phyloP scores from a whole-genome alignment of 805 yeast species.

The Danielia oregonensis region DNA sequence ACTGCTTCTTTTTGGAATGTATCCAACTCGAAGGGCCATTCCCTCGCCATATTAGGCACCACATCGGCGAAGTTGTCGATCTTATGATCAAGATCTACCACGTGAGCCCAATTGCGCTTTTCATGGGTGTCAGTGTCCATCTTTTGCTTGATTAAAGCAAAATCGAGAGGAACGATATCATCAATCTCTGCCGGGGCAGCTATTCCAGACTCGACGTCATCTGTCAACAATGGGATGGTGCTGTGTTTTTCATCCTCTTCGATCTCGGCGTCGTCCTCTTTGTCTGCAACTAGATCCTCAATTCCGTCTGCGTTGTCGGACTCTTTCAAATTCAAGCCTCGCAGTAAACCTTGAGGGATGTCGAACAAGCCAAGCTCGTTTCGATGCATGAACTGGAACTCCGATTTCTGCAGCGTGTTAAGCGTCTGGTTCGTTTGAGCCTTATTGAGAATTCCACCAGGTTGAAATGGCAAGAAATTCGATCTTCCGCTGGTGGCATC shows the following conservation, averaged over 20 bases:
- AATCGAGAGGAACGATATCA: constrained; percentile 38
- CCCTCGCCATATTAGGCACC: constrained; percentile 89
- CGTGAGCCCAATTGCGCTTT: constrained; percentile 87
- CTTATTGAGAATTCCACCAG: constrained; percentile 65
- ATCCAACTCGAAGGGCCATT: constrained; percentile 94
- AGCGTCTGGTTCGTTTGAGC: constrained; percentile 14
- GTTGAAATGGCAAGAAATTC: constrained; percentile 80
- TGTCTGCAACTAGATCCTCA: constrained; percentile 2
- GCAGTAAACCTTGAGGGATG: constrained; percentile 72
- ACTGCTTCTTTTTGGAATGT: constrained; percentile 96
- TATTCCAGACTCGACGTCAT: neutral
- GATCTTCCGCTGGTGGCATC: constrained; percentile 67
- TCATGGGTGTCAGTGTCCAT: constrained; percentile 23
- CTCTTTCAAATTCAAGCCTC: constrained; percentile 53
- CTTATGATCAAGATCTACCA: constrained; percentile 80
- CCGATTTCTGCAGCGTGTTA: constrained; percentile 10
- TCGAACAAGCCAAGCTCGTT: constrained; percentile 75
- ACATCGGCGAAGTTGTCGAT: constrained; percentile 82
- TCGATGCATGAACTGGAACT: constrained; percentile 47
- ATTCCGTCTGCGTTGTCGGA: constrained; percentile 6
- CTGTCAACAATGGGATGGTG: neutral
- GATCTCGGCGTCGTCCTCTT: constrained; percentile 11
- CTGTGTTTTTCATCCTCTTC: neutral
- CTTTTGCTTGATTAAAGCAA: constrained; percentile 19
- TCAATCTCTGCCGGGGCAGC: constrained; percentile 36